Base-by-base conservation (phyloP, 495 filamentous ascomycete genomes). In the Pseudomonodictys pantanalensis region DNA sequence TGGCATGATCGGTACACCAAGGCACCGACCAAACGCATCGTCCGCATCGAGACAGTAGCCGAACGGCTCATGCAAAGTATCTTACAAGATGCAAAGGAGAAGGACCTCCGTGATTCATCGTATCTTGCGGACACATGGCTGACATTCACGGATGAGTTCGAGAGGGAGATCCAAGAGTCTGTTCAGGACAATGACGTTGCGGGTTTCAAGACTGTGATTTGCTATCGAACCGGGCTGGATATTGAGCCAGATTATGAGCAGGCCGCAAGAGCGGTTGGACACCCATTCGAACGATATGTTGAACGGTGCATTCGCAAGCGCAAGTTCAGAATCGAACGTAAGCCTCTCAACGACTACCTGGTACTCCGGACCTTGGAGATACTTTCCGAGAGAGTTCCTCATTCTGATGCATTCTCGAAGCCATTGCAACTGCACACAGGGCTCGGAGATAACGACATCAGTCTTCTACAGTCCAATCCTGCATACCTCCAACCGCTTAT, bases 371-470 rank as follows among this genome's bases (percentile, higher is more conserved):
- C 64, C 7, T 56, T 71, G 23, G 65, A 71, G 29, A 53, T 82
- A 11, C 80, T 88, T 32, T 70, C 72, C 7, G 72, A 78, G 39
- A 69, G 62, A 23, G 23, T 58, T 56, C 60, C 52, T 48, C 47
- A 35, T 32, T 48, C 57, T 15, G 49, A 39, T 22, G 60, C 55
- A 45, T 53, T 62, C 53, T 24, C 69, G 56, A 93, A 93, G 65
- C 89, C 91, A 1, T 68, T 96, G 26, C 91, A 95, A 65, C 88
- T 96, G 56, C 90, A 95, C 65, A 92, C 89, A 0, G 91, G 91
- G 0, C 77, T 95, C 1, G 91, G 91, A 0, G 90, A 95, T 64
- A 89, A 86, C 60, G 90, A 95, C 71, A 86, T 95, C 49, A 81
- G 76, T 4, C 76, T 95, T 7, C 66, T 81, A 0, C 79, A 77